Evolutionary conservation across 2,329 filamentous ascomycete species (phyloP).

Genomic region (Fusarium sp.): DNA sequence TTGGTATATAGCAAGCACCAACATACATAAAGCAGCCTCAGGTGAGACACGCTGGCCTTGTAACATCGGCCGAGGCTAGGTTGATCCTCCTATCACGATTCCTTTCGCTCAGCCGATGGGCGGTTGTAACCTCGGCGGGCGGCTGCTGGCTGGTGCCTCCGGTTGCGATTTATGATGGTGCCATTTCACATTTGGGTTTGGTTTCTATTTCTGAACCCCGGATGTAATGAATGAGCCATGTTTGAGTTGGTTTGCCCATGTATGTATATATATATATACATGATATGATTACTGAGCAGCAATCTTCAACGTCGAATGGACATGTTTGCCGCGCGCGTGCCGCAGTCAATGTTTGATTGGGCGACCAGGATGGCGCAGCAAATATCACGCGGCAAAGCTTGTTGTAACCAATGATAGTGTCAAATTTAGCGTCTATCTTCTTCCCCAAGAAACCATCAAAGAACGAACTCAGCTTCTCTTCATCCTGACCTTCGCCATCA

Average conservation of each 20-base stretch:
- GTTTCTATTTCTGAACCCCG: not conserved
- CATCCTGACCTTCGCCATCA: too few species aligned
- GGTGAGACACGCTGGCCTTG: not conserved
- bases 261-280: too few species aligned
- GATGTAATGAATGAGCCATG: not conserved
- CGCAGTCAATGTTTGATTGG: not conserved
- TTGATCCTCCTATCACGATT: not conserved
- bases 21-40: slow-evolving; percentile 2
- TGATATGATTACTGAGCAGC: too few species aligned
- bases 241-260: not conserved
- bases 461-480: too few species aligned
- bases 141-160: too few species aligned
- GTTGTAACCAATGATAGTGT: too few species aligned
- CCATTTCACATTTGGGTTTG: not conserved
- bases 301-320: too few species aligned
- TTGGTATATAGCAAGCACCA: slow-evolving; percentile 1
- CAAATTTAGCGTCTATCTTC: too few species aligned
- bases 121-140: too few species aligned
- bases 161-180: not conserved
- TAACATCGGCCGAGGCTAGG: not conserved
- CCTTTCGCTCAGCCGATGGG: not conserved
- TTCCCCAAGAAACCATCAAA: not conserved
- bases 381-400: not conserved
- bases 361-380: not conserved
- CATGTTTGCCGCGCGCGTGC: not conserved